These are phyloP conservation scores for Helianthus annuus DNA, from an alignment of 129 eudicot genomes.

Conservation along the genomic window HanXRQr2.0-SUNRISE NC_035449.2:178372677-178373176, in stretches of 20 bases:
- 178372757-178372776: not conserved
- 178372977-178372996: conserved; percentile 30
- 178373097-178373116: not conserved
- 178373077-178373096: not conserved
- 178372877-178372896: conserved; percentile 5
- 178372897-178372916: conserved; percentile 24
- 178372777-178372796: not conserved
- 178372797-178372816: not conserved
- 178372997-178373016: conserved; percentile 12
- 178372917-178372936: conserved; percentile 32
- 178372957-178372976: conserved; percentile 42
- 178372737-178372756: not conserved
- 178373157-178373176: not conserved
- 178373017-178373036: not conserved
- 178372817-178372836: not conserved
- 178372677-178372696: no score
- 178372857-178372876: not conserved
- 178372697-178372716: no score
- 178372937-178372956: conserved; percentile 31
- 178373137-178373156: not conserved
- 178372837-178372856: conserved; percentile 2
- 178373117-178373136: not conserved
- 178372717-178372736: no score
- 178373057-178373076: not conserved
- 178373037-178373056: conserved; percentile 9